Evolutionary conservation across 306 rosid species (phyloP).

Genomic region (Gastrolobium villosum): DNA sequence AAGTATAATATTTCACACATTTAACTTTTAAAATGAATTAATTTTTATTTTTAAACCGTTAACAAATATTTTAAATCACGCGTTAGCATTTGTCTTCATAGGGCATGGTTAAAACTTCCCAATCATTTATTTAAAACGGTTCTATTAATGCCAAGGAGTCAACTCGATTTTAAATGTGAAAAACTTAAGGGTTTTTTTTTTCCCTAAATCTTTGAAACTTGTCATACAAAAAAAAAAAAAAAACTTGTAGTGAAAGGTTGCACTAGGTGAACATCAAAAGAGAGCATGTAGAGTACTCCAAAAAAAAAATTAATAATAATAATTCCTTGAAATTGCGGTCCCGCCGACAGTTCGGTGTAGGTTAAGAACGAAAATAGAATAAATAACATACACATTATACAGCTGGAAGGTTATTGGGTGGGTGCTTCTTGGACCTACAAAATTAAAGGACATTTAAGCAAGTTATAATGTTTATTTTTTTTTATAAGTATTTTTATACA

Average conservation of each 20-base stretch:
- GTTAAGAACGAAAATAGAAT: conserved; percentile 29
- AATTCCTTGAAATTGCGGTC: conserved; percentile 2
- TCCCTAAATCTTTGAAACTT: no score
- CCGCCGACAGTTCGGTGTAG: conserved; percentile 65
- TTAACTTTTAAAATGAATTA: no score
- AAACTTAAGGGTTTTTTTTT: no score
- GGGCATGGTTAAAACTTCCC: neutral
- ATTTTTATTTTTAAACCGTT: no score
- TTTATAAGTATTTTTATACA: neutral
- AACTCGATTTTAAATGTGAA: neutral
- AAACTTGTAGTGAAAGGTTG: no score
- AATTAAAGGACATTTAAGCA: conserved; percentile 26
- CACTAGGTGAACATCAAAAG: neutral
- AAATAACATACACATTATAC: neutral
- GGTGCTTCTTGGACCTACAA: conserved; percentile 33
- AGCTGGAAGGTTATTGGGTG: conserved; percentile 49
- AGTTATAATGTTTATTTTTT: neutral
- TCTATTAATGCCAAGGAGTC: neutral
- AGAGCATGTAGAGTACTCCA: neutral
- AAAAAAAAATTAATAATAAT: neutral
- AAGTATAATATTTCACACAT: no score
- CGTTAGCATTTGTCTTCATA: no score
- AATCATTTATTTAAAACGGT: neutral
- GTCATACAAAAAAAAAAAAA: no score
- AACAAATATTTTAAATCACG: no score